Evolutionary conservation across 441 rosid genomes (phyloP).

Genomic region (Aquilaria agallochum): DNA sequence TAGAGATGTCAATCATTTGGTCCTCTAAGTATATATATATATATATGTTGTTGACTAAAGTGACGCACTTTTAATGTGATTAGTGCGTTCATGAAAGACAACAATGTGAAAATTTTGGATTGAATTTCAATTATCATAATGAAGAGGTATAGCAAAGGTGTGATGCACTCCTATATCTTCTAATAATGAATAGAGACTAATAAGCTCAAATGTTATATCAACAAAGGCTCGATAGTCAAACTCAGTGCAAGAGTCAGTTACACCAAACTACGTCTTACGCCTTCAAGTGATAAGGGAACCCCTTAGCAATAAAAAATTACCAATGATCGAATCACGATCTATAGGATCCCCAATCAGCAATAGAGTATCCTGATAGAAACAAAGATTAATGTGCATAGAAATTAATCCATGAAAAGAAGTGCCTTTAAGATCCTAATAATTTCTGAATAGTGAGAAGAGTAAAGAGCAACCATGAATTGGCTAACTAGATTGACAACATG

Average conservation of each 20-base stretch:
- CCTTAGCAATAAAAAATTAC: not conserved
- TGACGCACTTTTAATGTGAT: too few relatives aligned
- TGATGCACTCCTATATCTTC: too few relatives aligned
- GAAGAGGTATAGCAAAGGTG: not conserved
- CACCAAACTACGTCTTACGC: not conserved
- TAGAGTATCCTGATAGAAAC: not conserved
- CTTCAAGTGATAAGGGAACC: not conserved
- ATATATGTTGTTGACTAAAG: too few relatives aligned
- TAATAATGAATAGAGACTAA: too few relatives aligned
- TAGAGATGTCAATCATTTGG: too few relatives aligned
- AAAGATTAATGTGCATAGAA: not conserved
- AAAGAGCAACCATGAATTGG: not conserved
- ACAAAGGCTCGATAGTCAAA: not conserved
- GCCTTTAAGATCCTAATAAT: not conserved
- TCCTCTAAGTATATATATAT: too few relatives aligned
- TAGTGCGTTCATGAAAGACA: too few relatives aligned
- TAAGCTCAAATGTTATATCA: not conserved
- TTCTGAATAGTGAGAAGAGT: not conserved
- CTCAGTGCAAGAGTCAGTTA: too few relatives aligned
- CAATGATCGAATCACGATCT: not conserved
- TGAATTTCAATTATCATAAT: not conserved
- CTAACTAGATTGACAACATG: not conserved
- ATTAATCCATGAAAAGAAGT: not conserved
- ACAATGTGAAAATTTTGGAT: not conserved
- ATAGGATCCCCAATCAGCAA: not conserved